phyloP scores from a whole-genome alignment of 2,329 filamentous ascomycete genomes.

The Xylariaceae sp. region DNA sequence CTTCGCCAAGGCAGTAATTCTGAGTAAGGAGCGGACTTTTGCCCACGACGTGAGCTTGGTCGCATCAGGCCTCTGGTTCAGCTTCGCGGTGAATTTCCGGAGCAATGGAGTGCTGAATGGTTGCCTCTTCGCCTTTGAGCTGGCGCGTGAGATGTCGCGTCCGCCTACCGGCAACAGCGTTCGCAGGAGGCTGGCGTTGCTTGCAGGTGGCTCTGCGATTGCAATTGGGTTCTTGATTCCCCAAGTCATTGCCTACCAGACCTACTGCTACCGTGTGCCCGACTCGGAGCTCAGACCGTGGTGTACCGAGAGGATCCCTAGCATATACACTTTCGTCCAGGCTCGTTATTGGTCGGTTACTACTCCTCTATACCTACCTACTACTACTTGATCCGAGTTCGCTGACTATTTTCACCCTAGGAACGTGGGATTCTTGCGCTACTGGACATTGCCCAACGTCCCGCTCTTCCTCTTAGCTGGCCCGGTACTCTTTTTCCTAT shows the following conservation, averaged over 20 bases:
- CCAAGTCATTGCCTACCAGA: slow-evolving; percentile 67
- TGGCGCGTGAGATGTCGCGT: slow-evolving; percentile 38
- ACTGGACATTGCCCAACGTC: slow-evolving; percentile 83
- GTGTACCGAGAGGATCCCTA: slow-evolving; percentile 70
- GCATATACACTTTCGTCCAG: slow-evolving; percentile 90
- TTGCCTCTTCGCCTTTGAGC: slow-evolving; percentile 58
- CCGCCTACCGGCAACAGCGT: slow-evolving; percentile 36
- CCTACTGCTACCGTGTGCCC: slow-evolving; percentile 54
- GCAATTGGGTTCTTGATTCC: slow-evolving; percentile 64
- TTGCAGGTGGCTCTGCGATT: slow-evolving; percentile 62
- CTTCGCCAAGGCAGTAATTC: slow-evolving; percentile 51
- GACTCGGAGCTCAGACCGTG: slow-evolving; percentile 54
- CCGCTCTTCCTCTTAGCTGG: slow-evolving; percentile 81
- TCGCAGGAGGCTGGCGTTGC: slow-evolving; percentile 51
- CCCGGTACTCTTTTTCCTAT: slow-evolving; percentile 67
- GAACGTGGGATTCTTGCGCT: slow-evolving; percentile 81
- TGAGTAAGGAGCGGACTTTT: slow-evolving; percentile 28
- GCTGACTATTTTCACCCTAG: slow-evolving; percentile 41
- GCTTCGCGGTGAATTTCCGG: slow-evolving; percentile 65
- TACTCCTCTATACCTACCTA: slow-evolving; percentile 1
- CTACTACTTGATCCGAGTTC: neutral
- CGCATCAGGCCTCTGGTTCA: slow-evolving; percentile 63
- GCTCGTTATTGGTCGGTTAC: slow-evolving; percentile 74
- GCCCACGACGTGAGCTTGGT: slow-evolving; percentile 50
- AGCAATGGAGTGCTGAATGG: slow-evolving; percentile 86